Conservation (phyloP, 108 stramenopile species). For the Nitzschia sp. region DNA sequence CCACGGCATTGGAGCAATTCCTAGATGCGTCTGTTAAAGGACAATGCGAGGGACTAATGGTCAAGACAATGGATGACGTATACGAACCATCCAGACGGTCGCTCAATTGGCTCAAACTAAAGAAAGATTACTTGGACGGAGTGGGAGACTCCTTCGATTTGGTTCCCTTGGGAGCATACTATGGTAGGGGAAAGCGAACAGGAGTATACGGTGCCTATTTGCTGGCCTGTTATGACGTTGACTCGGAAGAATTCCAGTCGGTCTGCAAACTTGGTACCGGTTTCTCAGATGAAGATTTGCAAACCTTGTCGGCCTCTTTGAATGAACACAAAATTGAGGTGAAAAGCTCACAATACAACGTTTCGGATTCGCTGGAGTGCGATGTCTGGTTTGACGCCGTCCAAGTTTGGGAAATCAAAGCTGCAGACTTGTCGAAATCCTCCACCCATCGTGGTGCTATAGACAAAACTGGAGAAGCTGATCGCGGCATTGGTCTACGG, state of each 20-base stretch:
- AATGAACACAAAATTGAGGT: conserved; percentile 64
- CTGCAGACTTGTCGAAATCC: conserved; percentile 94
- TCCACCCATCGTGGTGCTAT: conserved; percentile 88
- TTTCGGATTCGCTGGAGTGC: conserved; percentile 78
- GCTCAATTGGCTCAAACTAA: conserved; percentile 99
- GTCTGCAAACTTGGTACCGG: conserved; percentile 99
- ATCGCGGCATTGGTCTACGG: conserved; percentile 95
- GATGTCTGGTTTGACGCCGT: conserved; percentile 97
- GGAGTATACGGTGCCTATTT: conserved; percentile 97
- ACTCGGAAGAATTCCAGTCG: conserved; percentile 94
- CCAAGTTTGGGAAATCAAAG: conserved; percentile 99
- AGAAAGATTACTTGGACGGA: conserved; percentile 99
- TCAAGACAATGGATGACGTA: conserved; percentile 92
- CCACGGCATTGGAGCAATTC: conserved; percentile 88
- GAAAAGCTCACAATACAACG: conserved; percentile 82
- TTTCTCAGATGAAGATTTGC: conserved; percentile 94
- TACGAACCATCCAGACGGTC: conserved; percentile 96
- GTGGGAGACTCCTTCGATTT: conserved; percentile 98
- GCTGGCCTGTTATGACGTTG: conserved; percentile 96
- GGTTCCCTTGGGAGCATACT: conserved; percentile 97
- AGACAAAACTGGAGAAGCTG: conserved; percentile 78
- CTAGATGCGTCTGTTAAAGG: conserved; percentile 94
- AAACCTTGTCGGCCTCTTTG: conserved; percentile 72
- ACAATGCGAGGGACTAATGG: conserved; percentile 99
- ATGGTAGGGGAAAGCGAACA: conserved; percentile 93